These are phyloP conservation scores for Wickerhamiella parazyma DNA, from an alignment of 805 yeast genomes.

Conservation along the genomic window DNA sequence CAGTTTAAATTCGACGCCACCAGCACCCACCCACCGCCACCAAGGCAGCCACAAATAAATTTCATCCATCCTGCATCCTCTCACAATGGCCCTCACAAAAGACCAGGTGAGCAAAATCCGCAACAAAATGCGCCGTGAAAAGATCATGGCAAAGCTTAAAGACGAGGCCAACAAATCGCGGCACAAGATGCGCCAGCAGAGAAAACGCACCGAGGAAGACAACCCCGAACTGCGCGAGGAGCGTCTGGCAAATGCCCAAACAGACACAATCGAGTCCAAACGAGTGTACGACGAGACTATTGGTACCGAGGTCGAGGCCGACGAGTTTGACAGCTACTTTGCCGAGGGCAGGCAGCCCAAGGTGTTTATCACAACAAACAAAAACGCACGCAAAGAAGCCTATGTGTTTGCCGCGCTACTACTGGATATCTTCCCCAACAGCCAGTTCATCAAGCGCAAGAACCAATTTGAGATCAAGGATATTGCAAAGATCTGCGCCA, in stretches of 20 bases:
- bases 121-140: conserved; percentile 70
- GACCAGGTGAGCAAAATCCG: conserved; percentile 33
- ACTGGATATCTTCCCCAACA: conserved; percentile 72
- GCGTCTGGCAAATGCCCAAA: conserved; percentile 63
- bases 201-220: conserved; percentile 76
- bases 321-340: conserved; percentile 47
- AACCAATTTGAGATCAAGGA: conserved; percentile 72
- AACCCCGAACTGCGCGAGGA: conserved; percentile 74
- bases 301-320: conserved; percentile 31
- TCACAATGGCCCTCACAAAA: conserved; percentile 18
- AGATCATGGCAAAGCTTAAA: conserved; percentile 58
- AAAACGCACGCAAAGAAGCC: conserved; percentile 71
- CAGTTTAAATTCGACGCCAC: not conserved
- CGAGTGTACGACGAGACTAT: conserved; percentile 82
- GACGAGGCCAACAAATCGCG: conserved; percentile 63
- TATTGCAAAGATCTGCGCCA: conserved; percentile 69
- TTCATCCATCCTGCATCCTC: too few relatives aligned
- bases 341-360: conserved; percentile 53
- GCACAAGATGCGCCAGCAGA: conserved; percentile 60
- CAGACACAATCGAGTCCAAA: conserved; percentile 71
- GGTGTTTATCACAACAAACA: conserved; percentile 78
- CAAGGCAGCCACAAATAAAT: not conserved
- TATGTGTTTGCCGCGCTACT: conserved; percentile 81
- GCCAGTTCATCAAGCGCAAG: conserved; percentile 77
- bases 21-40: not conserved